Percentiles rank a stretch among this genome's conserved stretches.
Conservation (phyloP, 805 yeast species). For the Pichia occidentalis region DNA sequence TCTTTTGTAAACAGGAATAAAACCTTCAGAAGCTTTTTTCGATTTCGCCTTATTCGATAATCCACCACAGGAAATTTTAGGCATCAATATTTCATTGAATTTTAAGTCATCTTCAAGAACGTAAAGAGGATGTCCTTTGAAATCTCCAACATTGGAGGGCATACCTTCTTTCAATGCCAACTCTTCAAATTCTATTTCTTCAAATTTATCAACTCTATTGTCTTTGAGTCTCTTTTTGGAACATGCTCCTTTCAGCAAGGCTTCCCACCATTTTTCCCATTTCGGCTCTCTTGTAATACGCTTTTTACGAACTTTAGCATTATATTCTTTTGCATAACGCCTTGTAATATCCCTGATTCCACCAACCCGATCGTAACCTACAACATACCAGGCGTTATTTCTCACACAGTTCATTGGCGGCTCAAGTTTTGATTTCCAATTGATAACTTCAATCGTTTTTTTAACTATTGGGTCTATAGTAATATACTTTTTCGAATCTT, state of each 20-base stretch:
- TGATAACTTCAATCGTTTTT: slow-evolving; percentile 54
- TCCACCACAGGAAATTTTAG: slow-evolving; percentile 69
- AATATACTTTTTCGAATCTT: slow-evolving; percentile 65
- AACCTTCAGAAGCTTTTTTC: slow-evolving; percentile 29
- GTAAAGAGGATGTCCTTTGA: slow-evolving; percentile 80
- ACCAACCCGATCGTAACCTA: slow-evolving; percentile 65
- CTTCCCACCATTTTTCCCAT: slow-evolving; percentile 56
- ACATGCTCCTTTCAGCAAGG: slow-evolving; percentile 34
- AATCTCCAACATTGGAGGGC: slow-evolving; percentile 78
- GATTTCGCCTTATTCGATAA: slow-evolving; percentile 39
- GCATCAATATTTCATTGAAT: slow-evolving; percentile 64
- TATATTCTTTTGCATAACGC: slow-evolving; percentile 64
- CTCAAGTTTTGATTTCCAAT: slow-evolving; percentile 41
- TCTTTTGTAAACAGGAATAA: slow-evolving; percentile 62
- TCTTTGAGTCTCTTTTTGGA: slow-evolving; percentile 20
- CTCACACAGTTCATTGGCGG: slow-evolving; percentile 58
- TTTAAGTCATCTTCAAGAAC: slow-evolving; percentile 71
- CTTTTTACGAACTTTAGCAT: slow-evolving; percentile 69
- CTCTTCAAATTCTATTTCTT: slow-evolving; percentile 52
- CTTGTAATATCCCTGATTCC: slow-evolving; percentile 78
- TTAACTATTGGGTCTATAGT: slow-evolving; percentile 76
- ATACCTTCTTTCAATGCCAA: slow-evolving; percentile 73
- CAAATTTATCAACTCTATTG: slow-evolving; percentile 42
- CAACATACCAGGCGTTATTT: slow-evolving; percentile 63
- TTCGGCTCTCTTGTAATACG: slow-evolving; percentile 56